Percentiles rank a stretch among this genome's conserved stretches.
phyloP scores from a whole-genome alignment of 192 early-diverging fungal genomes.

The Backusella psychrophila region DNA sequence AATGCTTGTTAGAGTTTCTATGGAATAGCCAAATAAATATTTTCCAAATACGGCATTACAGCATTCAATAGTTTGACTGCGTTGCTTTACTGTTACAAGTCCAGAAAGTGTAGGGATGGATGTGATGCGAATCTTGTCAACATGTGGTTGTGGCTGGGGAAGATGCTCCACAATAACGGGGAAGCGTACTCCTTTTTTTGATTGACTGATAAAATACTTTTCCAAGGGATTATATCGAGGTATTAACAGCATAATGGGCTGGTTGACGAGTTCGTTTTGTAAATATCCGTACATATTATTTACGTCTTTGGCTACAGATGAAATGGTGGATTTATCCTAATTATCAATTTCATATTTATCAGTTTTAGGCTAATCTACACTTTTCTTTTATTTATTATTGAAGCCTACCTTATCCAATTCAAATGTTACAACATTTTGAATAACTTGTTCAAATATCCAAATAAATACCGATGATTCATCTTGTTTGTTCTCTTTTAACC shows the following conservation, averaged over 20 bases:
- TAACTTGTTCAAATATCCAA: slow-evolving; percentile 63
- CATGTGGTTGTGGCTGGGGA: not conserved
- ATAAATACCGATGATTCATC: slow-evolving; percentile 48
- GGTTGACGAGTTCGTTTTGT: slow-evolving; percentile 38
- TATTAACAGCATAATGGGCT: not conserved
- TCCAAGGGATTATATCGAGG: not conserved
- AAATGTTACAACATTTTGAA: slow-evolving; percentile 33
- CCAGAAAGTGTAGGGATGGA: slow-evolving; percentile 68
- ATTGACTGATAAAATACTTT: slow-evolving; percentile 55
- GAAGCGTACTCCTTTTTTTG: slow-evolving; percentile 50
- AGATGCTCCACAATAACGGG: slow-evolving; percentile 51
- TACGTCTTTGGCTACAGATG: slow-evolving; percentile 40
- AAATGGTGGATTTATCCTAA: slow-evolving; percentile 41
- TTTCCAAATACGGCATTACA: slow-evolving; percentile 59
- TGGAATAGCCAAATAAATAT: slow-evolving; percentile 58
- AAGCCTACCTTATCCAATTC: not conserved
- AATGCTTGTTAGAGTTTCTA: slow-evolving; percentile 43
- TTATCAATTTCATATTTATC: not conserved
- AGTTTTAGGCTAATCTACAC: not conserved
- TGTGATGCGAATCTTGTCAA: slow-evolving; percentile 49
- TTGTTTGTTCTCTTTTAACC: slow-evolving; percentile 57
- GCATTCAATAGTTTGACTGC: slow-evolving; percentile 48
- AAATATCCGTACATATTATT: slow-evolving; percentile 48
- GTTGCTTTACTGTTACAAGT: slow-evolving; percentile 46
- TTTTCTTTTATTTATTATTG: not conserved